These are phyloP conservation scores for Hondaea fermentalgiana DNA, from an alignment of 108 stramenopile species.

Conservation along the genomic window DNA sequence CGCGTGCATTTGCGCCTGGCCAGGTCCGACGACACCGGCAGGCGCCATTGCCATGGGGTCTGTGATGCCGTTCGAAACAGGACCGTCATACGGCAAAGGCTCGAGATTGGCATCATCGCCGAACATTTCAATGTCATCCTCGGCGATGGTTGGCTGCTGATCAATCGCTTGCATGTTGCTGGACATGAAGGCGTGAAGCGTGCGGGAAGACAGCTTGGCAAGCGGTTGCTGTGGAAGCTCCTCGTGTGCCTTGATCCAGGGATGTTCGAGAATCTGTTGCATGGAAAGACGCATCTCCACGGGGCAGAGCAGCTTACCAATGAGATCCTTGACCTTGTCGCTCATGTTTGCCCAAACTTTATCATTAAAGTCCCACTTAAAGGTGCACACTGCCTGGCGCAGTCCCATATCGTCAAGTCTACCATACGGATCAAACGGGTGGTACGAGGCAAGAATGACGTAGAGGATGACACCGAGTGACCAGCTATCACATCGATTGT, in stretches of 20 bases:
- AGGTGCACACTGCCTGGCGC: not conserved
- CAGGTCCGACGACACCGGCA: too few species aligned
- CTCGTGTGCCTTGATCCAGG: conserved; percentile 18
- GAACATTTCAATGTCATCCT: not conserved
- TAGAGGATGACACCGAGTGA: conserved; percentile 87
- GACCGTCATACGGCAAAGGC: not conserved
- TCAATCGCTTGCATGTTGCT: not conserved
- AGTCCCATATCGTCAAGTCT: conserved; percentile 64
- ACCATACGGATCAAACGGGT: conserved; percentile 69
- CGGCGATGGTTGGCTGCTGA: not conserved
- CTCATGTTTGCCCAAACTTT: conserved; percentile 39
- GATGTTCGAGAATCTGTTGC: conserved; percentile 25
- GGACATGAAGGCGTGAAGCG: not conserved
- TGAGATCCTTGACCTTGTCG: conserved; percentile 22
- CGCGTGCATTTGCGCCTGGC: too few species aligned
- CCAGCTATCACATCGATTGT: conserved; percentile 82
- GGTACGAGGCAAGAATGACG: conserved; percentile 90
- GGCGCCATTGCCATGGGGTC: too few species aligned
- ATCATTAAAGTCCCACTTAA: conserved; percentile 11
- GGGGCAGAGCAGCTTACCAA: conserved; percentile 20
- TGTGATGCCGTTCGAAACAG: too few species aligned
- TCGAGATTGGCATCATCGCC: not conserved
- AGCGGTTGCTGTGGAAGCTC: not conserved
- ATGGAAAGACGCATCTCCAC: conserved; percentile 2
- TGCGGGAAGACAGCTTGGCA: not conserved